Evolutionary conservation across 2,329 filamentous ascomycete species (phyloP).

Genomic region (Zarea fungicola): DNA sequence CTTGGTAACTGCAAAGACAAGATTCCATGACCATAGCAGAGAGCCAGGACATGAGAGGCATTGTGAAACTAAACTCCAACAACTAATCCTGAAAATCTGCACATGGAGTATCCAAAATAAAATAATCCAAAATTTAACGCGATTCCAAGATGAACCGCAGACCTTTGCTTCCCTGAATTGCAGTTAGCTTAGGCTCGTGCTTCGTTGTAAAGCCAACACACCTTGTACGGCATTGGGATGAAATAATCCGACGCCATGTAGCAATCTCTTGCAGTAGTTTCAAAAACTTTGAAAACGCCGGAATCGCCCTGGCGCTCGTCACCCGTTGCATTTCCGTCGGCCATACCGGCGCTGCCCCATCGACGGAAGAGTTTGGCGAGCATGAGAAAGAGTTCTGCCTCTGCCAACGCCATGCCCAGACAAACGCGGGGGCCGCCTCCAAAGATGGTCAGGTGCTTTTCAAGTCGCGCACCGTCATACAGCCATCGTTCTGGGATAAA

Average conservation of each 20-base stretch:
- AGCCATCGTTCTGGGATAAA: conserved; percentile 34
- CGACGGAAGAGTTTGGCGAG: conserved; percentile 33
- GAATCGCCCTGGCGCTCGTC: conserved; percentile 29
- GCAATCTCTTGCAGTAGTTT: conserved; percentile 30
- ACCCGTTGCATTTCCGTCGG: conserved; percentile 25
- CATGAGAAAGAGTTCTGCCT: conserved; percentile 33
- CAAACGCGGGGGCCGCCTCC: conserved; percentile 31
- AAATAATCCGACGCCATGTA: conserved; percentile 35
- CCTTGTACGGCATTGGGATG: conserved; percentile 34
- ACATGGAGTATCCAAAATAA: not conserved
- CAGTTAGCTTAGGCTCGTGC: not conserved
- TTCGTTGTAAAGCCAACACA: conserved; percentile 10
- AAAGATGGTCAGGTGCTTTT: conserved; percentile 30
- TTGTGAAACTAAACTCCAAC: not conserved
- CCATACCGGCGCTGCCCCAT: conserved; percentile 31
- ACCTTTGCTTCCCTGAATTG: conserved; percentile 26
- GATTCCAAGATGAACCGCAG: conserved; percentile 28
- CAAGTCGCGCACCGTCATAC: conserved; percentile 26
- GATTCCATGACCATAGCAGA: too few species aligned
- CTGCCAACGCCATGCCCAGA: conserved; percentile 33
- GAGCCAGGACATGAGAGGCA: too few species aligned
- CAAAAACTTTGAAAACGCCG: conserved; percentile 29
- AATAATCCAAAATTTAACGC: too few species aligned
- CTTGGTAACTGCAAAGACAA: too few species aligned
- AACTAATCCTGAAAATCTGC: not conserved